A percentile compares a stretch with the other conserved stretches of the same genome.
Evolutionary conservation across 306 rosid species (phyloP).

Genomic region (Acacia crassicarpa): DNA sequence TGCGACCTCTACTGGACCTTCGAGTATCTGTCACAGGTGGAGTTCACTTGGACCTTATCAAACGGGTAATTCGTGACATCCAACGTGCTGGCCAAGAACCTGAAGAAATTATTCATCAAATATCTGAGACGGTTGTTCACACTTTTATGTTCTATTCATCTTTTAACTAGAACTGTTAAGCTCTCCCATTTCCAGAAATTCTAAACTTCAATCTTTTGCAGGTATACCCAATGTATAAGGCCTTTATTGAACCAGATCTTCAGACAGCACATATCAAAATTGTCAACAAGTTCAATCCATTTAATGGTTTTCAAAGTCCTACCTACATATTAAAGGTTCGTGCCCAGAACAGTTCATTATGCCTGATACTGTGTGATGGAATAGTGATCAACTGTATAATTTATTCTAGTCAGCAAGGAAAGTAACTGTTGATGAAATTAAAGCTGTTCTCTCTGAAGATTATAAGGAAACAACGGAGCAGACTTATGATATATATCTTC

Average conservation of each 20-base stretch:
- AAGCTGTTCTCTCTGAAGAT: slow-evolving; percentile 71
- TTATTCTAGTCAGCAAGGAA: slow-evolving; percentile 78
- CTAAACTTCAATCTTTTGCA: slow-evolving; percentile 43
- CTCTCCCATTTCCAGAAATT: slow-evolving; percentile 28
- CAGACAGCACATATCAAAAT: slow-evolving; percentile 93
- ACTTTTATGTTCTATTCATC: slow-evolving; percentile 26
- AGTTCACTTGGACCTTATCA: slow-evolving; percentile 98
- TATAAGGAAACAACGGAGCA: slow-evolving; percentile 73
- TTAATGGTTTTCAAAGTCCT: slow-evolving; percentile 95
- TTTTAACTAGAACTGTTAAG: slow-evolving; percentile 19
- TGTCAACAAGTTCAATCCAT: slow-evolving; percentile 91
- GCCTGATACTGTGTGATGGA: slow-evolving; percentile 7
- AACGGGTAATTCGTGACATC: slow-evolving; percentile 92
- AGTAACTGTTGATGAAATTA: slow-evolving; percentile 65
- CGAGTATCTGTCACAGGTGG: slow-evolving; percentile 98
- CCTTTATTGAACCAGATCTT: slow-evolving; percentile 98
- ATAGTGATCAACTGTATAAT: slow-evolving; percentile 26
- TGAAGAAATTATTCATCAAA: slow-evolving; percentile 98
- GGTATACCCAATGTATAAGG: slow-evolving; percentile 99
- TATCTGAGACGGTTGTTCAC: slow-evolving; percentile 94
- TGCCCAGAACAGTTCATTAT: slow-evolving; percentile 14
- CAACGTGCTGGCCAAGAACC: slow-evolving; percentile 99
- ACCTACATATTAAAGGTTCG: slow-evolving; percentile 91
- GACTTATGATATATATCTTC: slow-evolving; percentile 94
- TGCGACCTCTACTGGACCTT: slow-evolving; percentile 90